Conservation (phyloP, 108 stramenopile genomes). For the Seminavis robusta region DNA sequence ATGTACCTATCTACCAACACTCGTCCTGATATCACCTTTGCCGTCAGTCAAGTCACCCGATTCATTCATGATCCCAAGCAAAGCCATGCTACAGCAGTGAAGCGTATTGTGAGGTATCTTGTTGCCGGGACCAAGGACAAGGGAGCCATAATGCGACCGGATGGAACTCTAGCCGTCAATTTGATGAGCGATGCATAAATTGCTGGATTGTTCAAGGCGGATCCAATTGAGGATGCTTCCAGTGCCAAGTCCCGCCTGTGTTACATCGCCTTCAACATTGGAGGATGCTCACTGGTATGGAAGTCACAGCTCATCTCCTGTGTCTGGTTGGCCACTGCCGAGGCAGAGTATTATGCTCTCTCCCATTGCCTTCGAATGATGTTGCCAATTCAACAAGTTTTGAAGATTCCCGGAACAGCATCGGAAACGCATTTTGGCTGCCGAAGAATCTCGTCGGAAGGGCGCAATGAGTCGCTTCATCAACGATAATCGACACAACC, state of each 20-base stretch:
- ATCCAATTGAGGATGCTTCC: conserved; percentile 12
- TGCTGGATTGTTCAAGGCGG: conserved; percentile 24
- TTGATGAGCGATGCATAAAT: conserved; percentile 46
- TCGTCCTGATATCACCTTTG: conserved; percentile 7
- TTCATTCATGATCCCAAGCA: conserved; percentile 8
- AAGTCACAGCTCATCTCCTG: conserved; percentile 28
- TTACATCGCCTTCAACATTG: conserved; percentile 27
- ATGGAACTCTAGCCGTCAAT: conserved; percentile 14
- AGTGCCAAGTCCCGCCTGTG: conserved; percentile 40
- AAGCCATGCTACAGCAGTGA: conserved; percentile 14
- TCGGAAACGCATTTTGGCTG: no score
- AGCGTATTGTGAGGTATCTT: conserved; percentile 12
- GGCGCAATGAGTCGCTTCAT: no score
- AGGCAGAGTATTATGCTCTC: conserved; percentile 45
- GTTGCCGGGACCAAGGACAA: conserved; percentile 12
- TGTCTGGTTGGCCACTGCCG: conserved; percentile 38
- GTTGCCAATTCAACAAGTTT: conserved; percentile 23
- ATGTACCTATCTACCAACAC: conserved; percentile 11
- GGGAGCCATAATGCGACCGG: conserved; percentile 26
- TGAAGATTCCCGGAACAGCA: no score
- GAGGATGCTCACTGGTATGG: conserved; percentile 45
- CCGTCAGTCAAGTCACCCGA: conserved; percentile 1
- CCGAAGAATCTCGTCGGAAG: no score
- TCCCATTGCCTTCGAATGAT: conserved; percentile 17
- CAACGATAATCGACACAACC: no score